Base-by-base conservation (phyloP, 192 early-diverging fungal genomes). In the Dissophora globulifera region DNA sequence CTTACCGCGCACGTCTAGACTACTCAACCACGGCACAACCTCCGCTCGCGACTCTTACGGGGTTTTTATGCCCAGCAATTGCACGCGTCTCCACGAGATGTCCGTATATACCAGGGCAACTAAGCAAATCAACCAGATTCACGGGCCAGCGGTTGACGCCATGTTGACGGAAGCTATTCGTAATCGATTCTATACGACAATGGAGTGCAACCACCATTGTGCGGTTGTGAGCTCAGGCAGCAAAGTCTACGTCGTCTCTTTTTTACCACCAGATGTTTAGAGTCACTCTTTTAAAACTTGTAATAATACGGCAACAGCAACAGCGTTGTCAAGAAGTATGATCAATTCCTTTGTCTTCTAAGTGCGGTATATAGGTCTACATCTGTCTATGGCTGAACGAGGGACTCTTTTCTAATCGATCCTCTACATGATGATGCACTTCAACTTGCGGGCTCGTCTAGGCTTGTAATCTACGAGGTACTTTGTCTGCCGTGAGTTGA, bases 401-500 rank as follows among this genome's bases (percentile, higher is more conserved):
- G n/a, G n/a, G n/a, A n/a, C n/a, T n/a, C n/a, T n/a, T n/a, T n/a
- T n/a, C n/a, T n/a, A n/a, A n/a, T n/a, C n/a, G 20, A 54, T 12
- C 15, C 16, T 6, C 33, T 61, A 69, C 30, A 71, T 22, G 50
- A 81, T 79, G 20, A 67, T 70, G 43, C 79, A 80, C 52, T 82
- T 86, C 27, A 47, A 75, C 43, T 86, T 86, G 25, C 60, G 69
- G 15, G 69, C 47, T 20, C 51, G 62, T 56, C 61, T 64, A 32
- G 67, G 74, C 58, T 83, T 89, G 71, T 91, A 90, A 4, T 78
- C 78, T 63, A 89, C 85, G 27, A 93, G 64, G 29, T 90, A 84
- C 41, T 81, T 80, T 19, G 92, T 63, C 68, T 94, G 93, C 19
- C 82, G 69, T 8, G 89, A 69, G 68, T 95, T 95, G 70, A 94